phyloP scores from a whole-genome alignment of 306 rosid species.

The Fagus crenata region DNA sequence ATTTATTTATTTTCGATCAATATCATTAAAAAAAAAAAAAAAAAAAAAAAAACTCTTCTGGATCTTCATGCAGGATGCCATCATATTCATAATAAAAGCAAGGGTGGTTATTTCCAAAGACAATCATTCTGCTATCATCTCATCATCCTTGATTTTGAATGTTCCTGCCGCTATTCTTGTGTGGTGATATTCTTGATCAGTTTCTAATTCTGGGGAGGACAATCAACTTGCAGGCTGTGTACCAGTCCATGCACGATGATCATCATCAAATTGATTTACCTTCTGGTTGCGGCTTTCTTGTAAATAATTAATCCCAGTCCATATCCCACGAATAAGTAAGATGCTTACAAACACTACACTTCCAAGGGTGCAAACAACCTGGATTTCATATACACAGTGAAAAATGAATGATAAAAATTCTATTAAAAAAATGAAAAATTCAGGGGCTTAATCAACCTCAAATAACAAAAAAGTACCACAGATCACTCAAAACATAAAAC shows the following conservation, averaged over 20 bases:
- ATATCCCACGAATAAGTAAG: constrained; percentile 69
- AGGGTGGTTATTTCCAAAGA: neutral
- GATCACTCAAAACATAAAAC: neutral
- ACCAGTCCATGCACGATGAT: constrained; percentile 51
- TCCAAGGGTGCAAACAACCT: constrained; percentile 80
- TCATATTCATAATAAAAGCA: neutral
- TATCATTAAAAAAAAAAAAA: neutral
- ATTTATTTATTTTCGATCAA: neutral
- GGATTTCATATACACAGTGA: constrained; percentile 17
- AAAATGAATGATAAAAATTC: neutral
- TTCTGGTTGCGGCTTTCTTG: constrained; percentile 52
- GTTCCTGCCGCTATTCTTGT: neutral
- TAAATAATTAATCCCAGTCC: constrained; percentile 59
- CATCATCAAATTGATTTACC: constrained; percentile 40
- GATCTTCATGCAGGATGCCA: constrained; percentile 4
- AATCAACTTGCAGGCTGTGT: constrained; percentile 54
- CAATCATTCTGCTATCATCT: neutral
- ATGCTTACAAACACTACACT: constrained; percentile 73
- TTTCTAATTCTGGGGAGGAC: neutral
- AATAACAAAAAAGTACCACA: neutral
- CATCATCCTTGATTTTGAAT: constrained; percentile 1
- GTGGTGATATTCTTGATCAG: neutral
- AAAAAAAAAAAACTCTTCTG: constrained; percentile 1
- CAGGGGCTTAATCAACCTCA: neutral
- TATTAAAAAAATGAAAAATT: neutral